A percentile compares a stretch with the other conserved stretches of the same genome.
Conservation (phyloP, 305 asterid species). For the Petunia hybrid region DNA sequence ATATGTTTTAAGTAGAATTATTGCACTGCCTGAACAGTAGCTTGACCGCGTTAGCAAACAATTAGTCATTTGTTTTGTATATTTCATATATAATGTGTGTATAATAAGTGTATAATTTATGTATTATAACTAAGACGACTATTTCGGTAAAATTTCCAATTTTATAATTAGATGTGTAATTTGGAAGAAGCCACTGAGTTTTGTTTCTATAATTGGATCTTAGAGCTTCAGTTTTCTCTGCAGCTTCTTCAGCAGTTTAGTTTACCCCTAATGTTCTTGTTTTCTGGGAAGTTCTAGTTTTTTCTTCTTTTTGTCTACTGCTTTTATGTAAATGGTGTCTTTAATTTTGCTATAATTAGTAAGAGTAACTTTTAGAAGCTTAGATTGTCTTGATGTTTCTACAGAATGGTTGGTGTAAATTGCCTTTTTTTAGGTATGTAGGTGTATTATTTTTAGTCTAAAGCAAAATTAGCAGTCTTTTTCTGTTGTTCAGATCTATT, state of each 20-base stretch:
- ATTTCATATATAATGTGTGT: too few species aligned
- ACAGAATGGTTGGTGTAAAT: neutral
- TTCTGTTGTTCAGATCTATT: constrained; percentile 15
- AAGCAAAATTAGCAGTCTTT: too few species aligned
- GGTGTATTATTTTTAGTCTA: neutral
- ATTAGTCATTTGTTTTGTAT: too few species aligned
- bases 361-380: neutral
- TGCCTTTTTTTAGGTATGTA: neutral
- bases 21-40: too few species aligned
- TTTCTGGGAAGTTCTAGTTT: neutral
- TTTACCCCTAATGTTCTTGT: neutral
- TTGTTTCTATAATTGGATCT: neutral
- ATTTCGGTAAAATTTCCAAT: too few species aligned
- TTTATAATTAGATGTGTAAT: too few species aligned
- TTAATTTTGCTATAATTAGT: neutral
- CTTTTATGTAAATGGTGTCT: neutral
- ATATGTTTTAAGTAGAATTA: neutral
- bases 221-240: neutral
- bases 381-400: neutral
- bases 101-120: too few species aligned
- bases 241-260: neutral
- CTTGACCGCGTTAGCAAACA: too few species aligned
- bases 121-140: too few species aligned
- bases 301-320: neutral
- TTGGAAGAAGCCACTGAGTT: neutral